Evolutionary conservation across 192 early-diverging fungal species (phyloP), one percentile per base, ranked within the genome.

Genomic region (Mortierella claussenii): DNA sequence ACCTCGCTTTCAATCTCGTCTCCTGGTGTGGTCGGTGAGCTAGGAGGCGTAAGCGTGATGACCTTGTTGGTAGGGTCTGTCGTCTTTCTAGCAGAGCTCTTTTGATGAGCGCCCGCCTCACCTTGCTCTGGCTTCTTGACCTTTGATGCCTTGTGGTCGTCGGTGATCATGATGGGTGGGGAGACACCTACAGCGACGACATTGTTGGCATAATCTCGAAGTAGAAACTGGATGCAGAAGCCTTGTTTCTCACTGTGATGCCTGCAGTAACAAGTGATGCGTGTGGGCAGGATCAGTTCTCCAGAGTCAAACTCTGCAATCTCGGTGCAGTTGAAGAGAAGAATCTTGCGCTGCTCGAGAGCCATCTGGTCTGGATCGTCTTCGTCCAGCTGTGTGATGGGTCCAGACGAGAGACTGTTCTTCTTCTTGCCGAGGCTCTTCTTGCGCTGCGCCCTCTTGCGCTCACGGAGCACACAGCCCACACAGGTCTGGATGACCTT

Each of bases 191-290:
- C 86, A 11, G 96, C 95, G 30, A 97, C 78, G 34, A 92, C 76
- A 15, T 76, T 66, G 62, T 85, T 85, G 53, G 79, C 76, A 48
- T 85, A 61, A 71, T 98, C 93, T 21, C 85, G 82, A 58, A 95
- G 85, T 28, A 87, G 84, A 73, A 97, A 91, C 64, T 92, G 92
- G 47, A 98, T 84, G 67, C 86, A 95, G 76, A 98, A 98, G 6
- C 96, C 96, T 8, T 89, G 79, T 82, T 96, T 97, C 66, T 98
- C 96, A 78, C 89, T 86, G 79, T 97, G 96, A 65, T 98, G 96
- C 2, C 96, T 87, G 82, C 96, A 97, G 71, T 98, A 98, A 83
- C 96, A 98, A 7, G 96, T 97, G 57, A 98, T 95, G 42, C 96
- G 86, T 21, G 94, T 94, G 30, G 96, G 96, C 43, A 98, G 82